Conservation (phyloP, 331 rosid species). For the Malus hybrid region DNA sequence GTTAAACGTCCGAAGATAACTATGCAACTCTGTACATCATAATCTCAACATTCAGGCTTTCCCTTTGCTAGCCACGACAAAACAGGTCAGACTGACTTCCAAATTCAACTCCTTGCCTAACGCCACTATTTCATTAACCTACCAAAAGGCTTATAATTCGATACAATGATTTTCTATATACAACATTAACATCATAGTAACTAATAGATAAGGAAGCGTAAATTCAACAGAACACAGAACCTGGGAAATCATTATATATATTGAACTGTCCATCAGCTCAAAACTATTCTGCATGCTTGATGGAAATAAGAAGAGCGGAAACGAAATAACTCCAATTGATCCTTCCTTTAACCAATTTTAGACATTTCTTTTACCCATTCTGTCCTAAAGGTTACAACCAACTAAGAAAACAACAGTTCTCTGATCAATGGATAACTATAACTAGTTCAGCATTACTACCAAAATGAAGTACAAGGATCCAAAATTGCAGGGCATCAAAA, state of each 20-base stretch:
- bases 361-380: not conserved
- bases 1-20: not conserved
- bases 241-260: not conserved
- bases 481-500: slow-evolving; percentile 3
- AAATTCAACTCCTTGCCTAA: not conserved
- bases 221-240: not conserved
- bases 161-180: not conserved
- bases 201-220: not conserved
- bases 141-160: too few relatives aligned
- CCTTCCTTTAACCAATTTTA: not conserved
- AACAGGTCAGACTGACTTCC: not conserved
- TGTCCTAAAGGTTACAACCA: not conserved
- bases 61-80: not conserved
- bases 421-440: not conserved
- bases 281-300: not conserved
- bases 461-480: not conserved
- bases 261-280: not conserved
- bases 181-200: not conserved
- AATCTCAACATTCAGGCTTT: not conserved
- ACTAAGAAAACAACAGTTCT: not conserved
- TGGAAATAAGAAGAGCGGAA: not conserved
- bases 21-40: not conserved
- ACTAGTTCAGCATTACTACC: not conserved
- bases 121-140: not conserved
- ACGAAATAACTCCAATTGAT: slow-evolving; percentile 1